A percentile compares a stretch with the other conserved stretches of the same genome.
phyloP scores from a whole-genome alignment of 2,329 filamentous ascomycete species.

The Rutstroemia sp. region DNA sequence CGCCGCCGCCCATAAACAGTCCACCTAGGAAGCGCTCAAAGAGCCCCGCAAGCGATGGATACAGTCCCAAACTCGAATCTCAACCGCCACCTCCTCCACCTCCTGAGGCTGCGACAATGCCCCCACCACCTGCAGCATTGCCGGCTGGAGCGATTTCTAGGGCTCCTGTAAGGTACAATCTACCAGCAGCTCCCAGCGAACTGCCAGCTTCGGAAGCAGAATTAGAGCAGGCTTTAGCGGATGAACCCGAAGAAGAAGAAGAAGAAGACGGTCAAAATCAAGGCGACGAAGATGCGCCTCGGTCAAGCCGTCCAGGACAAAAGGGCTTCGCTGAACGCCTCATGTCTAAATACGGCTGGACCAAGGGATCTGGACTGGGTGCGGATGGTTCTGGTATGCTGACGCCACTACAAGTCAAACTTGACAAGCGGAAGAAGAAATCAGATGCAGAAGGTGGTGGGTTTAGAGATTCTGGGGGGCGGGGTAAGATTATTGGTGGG shows the following conservation, averaged over 20 bases:
- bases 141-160: conserved; percentile 60
- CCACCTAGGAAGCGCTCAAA: conserved; percentile 38
- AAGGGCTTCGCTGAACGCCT: conserved; percentile 79
- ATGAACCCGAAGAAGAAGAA: conserved; percentile 31
- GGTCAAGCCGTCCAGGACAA: conserved; percentile 67
- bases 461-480: conserved; percentile 57
- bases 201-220: conserved; percentile 46
- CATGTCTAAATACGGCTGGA: conserved; percentile 92
- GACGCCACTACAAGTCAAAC: conserved; percentile 72
- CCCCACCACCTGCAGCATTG: conserved; percentile 24
- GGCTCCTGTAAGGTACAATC: conserved; percentile 67
- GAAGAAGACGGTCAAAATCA: conserved; percentile 24
- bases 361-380: conserved; percentile 78
- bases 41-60: conserved; percentile 12
- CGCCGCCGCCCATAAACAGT: conserved; percentile 41
- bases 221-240: conserved; percentile 37
- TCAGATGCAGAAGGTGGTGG: conserved; percentile 73
- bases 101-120: conserved; percentile 21
- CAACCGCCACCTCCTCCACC: conserved; percentile 24
- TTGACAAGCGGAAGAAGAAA: conserved; percentile 78
- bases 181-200: conserved; percentile 43
- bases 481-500: conserved; percentile 76
- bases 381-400: conserved; percentile 76
- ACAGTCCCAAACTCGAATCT: conserved; percentile 13
- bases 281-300: conserved; percentile 34